Evolutionary conservation across 495 filamentous ascomycete species (phyloP), one percentile per base, ranked within the genome.

Genomic region (Rostrohypoxylon terebratum): DNA sequence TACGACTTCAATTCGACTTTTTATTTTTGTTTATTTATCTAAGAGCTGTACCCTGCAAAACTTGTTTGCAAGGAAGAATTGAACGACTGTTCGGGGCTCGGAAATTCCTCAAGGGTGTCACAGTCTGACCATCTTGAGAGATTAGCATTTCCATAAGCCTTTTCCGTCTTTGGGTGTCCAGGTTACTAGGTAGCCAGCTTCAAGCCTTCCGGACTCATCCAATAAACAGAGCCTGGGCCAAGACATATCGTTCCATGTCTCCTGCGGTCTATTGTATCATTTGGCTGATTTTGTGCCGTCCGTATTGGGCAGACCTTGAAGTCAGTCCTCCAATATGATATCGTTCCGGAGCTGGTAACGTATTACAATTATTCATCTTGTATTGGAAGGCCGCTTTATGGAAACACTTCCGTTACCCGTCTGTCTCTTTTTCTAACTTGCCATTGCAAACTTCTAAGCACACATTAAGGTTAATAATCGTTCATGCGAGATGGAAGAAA

Each of bases 121-220:
- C 33, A 20, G 42, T 20, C 42, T 45, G 33, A 44, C 38, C 34
- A 21, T 59, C 11, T 44, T 44, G 34, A 28, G 4, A 44, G 38
- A 45, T 45, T 45, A 45, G 23, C 21, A 23, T 45, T 59, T 25
- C 21, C 31, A 45, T 16, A 16, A 59, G 28, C 36, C 36, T 23
- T 44, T 44, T 45, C 36, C 10, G 31, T 44, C 21, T 31, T 59
- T 59, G 42, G 57, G 57, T 59, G 16, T 45, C 38, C 21, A n/a
- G n/a, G n/a, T n/a, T n/a, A n/a, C n/a, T n/a, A n/a, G n/a, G n/a
- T n/a, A n/a, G n/a, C n/a, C n/a, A 45, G 20, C 34, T 28, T 59
- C 28, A 59, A 42, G 38, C 57, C 31, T 59, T 45, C 18, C n/a
- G 18, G 14, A 23, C 16, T 14, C 13, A 31, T 16, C 16, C 13